Evolutionary conservation across 768 basidiomycete genomes (phyloP).

Genomic region (Hygrophoropsis aurantiaca): DNA sequence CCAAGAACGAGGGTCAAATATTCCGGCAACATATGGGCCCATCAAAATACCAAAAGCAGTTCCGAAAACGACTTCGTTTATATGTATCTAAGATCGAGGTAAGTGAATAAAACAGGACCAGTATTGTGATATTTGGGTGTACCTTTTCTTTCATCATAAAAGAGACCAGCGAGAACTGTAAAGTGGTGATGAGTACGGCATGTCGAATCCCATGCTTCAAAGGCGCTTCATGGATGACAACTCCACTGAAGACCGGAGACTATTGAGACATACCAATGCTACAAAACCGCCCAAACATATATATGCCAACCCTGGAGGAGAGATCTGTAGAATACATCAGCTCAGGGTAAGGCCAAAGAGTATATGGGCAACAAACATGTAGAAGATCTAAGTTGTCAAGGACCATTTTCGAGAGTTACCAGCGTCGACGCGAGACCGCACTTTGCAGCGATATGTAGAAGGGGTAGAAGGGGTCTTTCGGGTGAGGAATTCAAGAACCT

Average conservation of each 20-base stretch:
- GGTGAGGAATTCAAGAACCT: too few relatives aligned
- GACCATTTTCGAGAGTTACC: too few relatives aligned
- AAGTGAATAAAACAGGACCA: background rate
- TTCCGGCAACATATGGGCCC: conserved; percentile 68
- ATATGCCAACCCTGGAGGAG: conserved; percentile 55
- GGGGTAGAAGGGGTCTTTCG: too few relatives aligned
- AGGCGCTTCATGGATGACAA: background rate
- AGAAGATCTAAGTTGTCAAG: conserved; percentile 19
- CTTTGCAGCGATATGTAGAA: too few relatives aligned
- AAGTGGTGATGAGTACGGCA: background rate
- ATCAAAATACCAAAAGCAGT: conserved; percentile 62
- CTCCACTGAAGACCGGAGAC: background rate
- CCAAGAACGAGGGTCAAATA: conserved; percentile 83
- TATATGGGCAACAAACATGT: conserved; percentile 19
- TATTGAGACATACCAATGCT: conserved; percentile 36
- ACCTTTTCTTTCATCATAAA: conserved; percentile 83
- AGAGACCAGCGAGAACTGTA: conserved; percentile 81
- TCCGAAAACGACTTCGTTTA: conserved; percentile 93
- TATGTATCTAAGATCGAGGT: conserved; percentile 55
- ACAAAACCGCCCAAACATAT: conserved; percentile 61
- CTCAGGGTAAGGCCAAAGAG: conserved; percentile 11
- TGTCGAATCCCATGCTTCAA: conserved; percentile 25
- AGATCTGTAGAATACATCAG: conserved; percentile 41
- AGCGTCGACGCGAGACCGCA: too few relatives aligned
- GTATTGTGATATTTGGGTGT: conserved; percentile 4